These are phyloP conservation scores for Psilocybe cyanescens DNA, from an alignment of 768 basidiomycete species.

Conservation along the genomic window DNA sequence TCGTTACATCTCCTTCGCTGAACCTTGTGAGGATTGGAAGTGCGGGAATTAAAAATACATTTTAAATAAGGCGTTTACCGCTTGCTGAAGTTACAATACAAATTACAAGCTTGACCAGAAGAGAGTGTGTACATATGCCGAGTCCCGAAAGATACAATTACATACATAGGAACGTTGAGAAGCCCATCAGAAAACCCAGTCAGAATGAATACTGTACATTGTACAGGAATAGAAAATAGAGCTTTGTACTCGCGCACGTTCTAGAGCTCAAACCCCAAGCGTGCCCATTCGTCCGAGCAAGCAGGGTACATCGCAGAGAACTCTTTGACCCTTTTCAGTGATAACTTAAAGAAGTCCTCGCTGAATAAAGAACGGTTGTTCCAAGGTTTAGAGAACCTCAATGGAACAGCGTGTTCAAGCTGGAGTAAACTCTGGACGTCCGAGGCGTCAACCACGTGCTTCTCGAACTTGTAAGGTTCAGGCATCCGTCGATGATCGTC, in stretches of 20 bases:
- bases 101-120: not conserved
- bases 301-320: constrained; percentile 25
- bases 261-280: constrained; percentile 16
- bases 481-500: constrained; percentile 36
- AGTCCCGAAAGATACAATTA: not conserved
- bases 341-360: constrained; percentile 32
- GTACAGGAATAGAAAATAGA: not conserved
- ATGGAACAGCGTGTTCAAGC: constrained; percentile 23
- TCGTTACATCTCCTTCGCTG: no score
- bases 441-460: constrained; percentile 33
- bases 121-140: not conserved
- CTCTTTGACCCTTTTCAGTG: constrained; percentile 29
- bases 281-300: constrained; percentile 15
- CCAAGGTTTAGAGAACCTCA: constrained; percentile 26
- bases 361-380: constrained; percentile 30
- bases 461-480: constrained; percentile 31
- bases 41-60: no score
- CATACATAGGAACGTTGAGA: not conserved
- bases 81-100: not conserved
- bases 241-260: not conserved
- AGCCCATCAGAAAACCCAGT: not conserved
- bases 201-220: not conserved
- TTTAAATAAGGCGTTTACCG: no score
- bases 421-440: constrained; percentile 30
- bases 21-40: no score